Conservation (phyloP, 2,329 filamentous ascomycete genomes). For the Claviceps arundinis region DNA sequence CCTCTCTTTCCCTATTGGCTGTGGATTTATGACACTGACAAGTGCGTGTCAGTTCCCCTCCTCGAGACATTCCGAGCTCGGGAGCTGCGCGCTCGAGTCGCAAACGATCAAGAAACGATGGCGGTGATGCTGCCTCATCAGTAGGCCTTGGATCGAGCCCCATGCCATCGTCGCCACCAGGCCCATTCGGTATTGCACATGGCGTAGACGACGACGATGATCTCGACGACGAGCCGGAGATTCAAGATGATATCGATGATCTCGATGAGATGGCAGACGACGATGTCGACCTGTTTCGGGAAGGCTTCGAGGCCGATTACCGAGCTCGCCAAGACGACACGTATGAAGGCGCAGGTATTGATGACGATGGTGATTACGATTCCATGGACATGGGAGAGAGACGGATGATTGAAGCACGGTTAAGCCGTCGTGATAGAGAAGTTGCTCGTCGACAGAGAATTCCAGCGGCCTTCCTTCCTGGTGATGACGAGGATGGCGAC, state of each 20-base stretch:
- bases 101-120: conserved; percentile 41
- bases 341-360: conserved; percentile 60
- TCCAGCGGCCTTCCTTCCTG: conserved; percentile 60
- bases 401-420: conserved; percentile 56
- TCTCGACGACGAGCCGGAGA: conserved; percentile 56
- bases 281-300: conserved; percentile 64
- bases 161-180: conserved; percentile 53
- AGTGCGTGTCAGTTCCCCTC: conserved; percentile 53
- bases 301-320: conserved; percentile 62
- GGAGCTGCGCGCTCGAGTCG: conserved; percentile 43
- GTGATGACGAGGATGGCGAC: conserved; percentile 75
- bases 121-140: conserved; percentile 38
- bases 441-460: conserved; percentile 52
- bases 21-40: background rate
- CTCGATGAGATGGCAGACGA: conserved; percentile 74
- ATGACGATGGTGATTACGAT: conserved; percentile 66
- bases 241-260: conserved; percentile 62
- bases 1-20: background rate
- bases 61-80: conserved; percentile 67
- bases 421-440: conserved; percentile 63
- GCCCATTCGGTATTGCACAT: conserved; percentile 47
- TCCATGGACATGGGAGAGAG: conserved; percentile 53
- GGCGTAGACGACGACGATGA: conserved; percentile 60
- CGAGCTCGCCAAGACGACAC: conserved; percentile 49
- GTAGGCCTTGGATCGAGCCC: conserved; percentile 43